Percentiles rank a stretch among this genome's conserved stretches.
These are phyloP conservation scores for Powellomyces hirtus DNA, from an alignment of 192 early-diverging fungal species.

Conservation along the genomic window DNA sequence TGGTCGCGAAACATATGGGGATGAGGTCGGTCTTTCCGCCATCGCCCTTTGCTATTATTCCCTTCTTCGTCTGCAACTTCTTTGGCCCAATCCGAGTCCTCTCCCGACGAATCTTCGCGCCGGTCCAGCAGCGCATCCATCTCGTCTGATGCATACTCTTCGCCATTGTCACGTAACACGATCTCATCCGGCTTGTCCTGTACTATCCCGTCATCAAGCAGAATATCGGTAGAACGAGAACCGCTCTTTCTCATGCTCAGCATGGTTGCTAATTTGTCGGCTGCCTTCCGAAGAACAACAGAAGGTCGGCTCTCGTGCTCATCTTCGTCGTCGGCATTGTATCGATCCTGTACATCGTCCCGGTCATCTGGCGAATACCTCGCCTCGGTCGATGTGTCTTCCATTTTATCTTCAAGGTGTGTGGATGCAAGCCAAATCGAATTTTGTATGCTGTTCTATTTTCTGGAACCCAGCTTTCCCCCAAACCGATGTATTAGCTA, in stretches of 20 bases:
- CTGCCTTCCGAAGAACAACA: not conserved
- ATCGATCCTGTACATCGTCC: not conserved
- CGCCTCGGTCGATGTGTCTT: not conserved
- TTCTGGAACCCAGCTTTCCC: too few relatives aligned
- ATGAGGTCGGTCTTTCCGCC: not conserved
- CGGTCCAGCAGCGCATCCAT: slow-evolving; percentile 11
- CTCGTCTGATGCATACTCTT: not conserved
- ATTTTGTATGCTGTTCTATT: too few relatives aligned
- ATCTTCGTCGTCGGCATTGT: not conserved
- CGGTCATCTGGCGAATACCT: not conserved
- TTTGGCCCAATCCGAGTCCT: slow-evolving; percentile 1
- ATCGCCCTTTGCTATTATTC: not conserved
- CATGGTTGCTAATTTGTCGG: slow-evolving; percentile 4
- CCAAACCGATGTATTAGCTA: too few relatives aligned
- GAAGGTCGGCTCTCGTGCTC: not conserved
- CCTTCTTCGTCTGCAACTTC: not conserved
- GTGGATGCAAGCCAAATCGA: too few relatives aligned
- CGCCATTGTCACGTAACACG: not conserved
- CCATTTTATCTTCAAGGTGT: too few relatives aligned
- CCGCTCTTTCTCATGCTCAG: not conserved
- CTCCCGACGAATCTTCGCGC: not conserved
- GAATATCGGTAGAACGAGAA: not conserved
- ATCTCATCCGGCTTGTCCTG: not conserved
- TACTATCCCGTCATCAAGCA: not conserved
- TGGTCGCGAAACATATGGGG: not conserved